A percentile compares a stretch with the other conserved stretches of the same genome.
Evolutionary conservation across 2,329 filamentous ascomycete genomes (phyloP).

Genomic region (Clathrospora elynae): DNA sequence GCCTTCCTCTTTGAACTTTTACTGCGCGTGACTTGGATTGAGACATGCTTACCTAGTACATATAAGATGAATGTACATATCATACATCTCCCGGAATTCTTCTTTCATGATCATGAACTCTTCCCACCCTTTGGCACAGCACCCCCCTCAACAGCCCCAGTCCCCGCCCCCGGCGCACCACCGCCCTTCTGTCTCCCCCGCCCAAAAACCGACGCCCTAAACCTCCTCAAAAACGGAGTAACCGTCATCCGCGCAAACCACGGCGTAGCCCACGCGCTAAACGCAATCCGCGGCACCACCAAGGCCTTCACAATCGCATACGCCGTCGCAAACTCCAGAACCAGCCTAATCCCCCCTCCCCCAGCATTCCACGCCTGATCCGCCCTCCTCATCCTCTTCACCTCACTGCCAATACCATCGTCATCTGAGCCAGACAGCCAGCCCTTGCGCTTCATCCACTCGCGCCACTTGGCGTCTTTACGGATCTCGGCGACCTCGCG

Average conservation of each 20-base stretch:
- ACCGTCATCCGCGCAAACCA: constrained; percentile 72
- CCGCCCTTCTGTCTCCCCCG: constrained; percentile 32
- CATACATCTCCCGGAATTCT: neutral
- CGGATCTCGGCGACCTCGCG: constrained; percentile 19
- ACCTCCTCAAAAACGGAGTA: constrained; percentile 33
- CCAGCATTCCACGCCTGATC: constrained; percentile 49
- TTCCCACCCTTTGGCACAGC: constrained; percentile 35
- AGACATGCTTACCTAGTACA: constrained; percentile 2
- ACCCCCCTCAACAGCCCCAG: constrained; percentile 41
- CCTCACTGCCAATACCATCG: constrained; percentile 51
- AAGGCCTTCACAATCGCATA: constrained; percentile 89
- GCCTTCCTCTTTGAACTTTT: neutral
- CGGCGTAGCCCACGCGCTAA: constrained; percentile 87
- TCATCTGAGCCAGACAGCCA: constrained; percentile 35
- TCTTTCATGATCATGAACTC: neutral
- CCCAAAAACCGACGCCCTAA: constrained; percentile 48
- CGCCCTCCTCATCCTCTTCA: constrained; percentile 35
- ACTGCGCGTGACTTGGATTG: neutral
- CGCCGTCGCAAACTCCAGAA: constrained; percentile 78
- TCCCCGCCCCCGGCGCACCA: constrained; percentile 36
- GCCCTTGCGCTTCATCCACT: constrained; percentile 66
- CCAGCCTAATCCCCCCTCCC: constrained; percentile 57
- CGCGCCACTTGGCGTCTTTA: constrained; percentile 46
- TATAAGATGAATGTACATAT: neutral
- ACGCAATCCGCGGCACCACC: constrained; percentile 74